Conservation (phyloP, 2,329 filamentous ascomycete genomes). For the Fusarium proliferatum region DNA sequence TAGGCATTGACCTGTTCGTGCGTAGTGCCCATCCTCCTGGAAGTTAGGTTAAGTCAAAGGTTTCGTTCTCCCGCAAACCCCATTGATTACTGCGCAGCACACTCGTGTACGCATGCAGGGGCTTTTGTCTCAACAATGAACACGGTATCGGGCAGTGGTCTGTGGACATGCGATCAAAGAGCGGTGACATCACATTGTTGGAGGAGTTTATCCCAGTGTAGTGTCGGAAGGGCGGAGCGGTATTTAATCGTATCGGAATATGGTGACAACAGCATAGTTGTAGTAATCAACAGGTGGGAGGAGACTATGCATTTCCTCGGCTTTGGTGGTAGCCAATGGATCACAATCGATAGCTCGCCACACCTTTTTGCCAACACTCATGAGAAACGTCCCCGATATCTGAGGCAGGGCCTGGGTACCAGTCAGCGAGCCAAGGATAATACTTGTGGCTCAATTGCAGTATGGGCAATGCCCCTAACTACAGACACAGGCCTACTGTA, state of each 20-base stretch:
- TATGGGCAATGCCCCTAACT: slow-evolving; percentile 1
- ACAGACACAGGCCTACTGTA: not conserved
- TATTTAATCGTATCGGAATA: not conserved
- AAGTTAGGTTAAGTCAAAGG: not conserved
- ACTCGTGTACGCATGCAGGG: slow-evolving; percentile 2
- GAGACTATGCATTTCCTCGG: not conserved
- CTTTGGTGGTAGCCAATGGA: not conserved
- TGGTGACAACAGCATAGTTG: not conserved
- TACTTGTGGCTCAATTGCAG: not conserved
- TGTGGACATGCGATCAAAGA: slow-evolving; percentile 4
- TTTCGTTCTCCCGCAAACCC: not conserved
- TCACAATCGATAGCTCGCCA: slow-evolving; percentile 9
- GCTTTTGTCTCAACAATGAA: slow-evolving; percentile 9
- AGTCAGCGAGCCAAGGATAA: not conserved
- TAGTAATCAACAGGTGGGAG: not conserved
- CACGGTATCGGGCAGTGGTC: not conserved
- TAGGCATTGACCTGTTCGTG: not conserved
- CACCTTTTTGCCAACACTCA: slow-evolving; percentile 3
- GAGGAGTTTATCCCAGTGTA: not conserved
- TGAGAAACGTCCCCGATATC: slow-evolving; percentile 26
- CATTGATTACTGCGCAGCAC: slow-evolving; percentile 1
- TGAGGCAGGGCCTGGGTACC: slow-evolving; percentile 9
- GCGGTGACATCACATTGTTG: slow-evolving; percentile 12
- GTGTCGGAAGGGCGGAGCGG: not conserved
- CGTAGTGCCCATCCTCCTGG: not conserved